phyloP scores from a whole-genome alignment of 331 rosid species.

The Malus hybrid region DNA sequence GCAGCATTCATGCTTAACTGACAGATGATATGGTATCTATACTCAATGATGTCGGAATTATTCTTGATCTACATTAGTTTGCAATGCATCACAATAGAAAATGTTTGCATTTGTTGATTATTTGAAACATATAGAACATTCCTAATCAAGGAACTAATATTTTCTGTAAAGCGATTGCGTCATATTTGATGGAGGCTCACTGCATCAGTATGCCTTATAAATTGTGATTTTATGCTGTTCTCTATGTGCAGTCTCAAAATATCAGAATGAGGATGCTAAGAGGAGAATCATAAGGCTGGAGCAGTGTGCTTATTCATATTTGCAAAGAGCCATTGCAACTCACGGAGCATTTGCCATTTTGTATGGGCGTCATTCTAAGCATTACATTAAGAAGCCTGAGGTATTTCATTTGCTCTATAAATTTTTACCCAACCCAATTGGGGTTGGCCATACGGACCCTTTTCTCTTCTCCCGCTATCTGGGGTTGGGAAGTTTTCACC shows the following conservation, averaged over 20 bases:
- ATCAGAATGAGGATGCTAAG: slow-evolving; percentile 60
- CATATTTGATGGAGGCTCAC: neutral
- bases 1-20: neutral
- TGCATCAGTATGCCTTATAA: too few relatives aligned
- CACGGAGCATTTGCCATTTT: slow-evolving; percentile 84
- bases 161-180: neutral
- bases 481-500: neutral
- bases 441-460: neutral
- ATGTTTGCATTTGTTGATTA: neutral
- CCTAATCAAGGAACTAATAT: too few relatives aligned
- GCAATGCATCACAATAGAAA: neutral
- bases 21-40: neutral
- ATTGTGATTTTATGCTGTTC: neutral
- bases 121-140: neutral
- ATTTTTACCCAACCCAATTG: too few relatives aligned
- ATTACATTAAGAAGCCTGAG: slow-evolving; percentile 86
- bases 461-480: neutral
- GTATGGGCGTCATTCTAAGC: slow-evolving; percentile 59
- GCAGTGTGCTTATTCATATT: slow-evolving; percentile 63
- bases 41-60: neutral
- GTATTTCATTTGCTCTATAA: slow-evolving; percentile 26
- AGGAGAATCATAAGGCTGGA: slow-evolving; percentile 72
- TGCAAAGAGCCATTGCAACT: slow-evolving; percentile 72
- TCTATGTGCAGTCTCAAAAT: slow-evolving; percentile 54
- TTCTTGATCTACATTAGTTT: neutral